Base-by-base conservation (phyloP, 345 rosid genomes). In the Populus euphratica region DNA sequence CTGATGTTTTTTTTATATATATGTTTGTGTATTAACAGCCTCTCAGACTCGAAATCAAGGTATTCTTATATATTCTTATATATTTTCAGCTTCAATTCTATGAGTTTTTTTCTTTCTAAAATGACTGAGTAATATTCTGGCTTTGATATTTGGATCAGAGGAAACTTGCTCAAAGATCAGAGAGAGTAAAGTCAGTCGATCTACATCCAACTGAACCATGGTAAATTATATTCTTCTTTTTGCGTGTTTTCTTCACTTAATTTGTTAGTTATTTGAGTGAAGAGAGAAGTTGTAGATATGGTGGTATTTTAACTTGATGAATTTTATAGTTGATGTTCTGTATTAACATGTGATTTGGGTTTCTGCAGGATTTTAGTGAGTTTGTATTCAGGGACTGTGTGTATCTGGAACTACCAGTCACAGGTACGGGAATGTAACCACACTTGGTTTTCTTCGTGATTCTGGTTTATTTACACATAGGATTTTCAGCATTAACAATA, bases 381-480 rank as follows among this genome's bases (percentile, higher is more conserved):
- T 78, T 56, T 87, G 78, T 87, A 87, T 67, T 86, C 90, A 3
- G 90, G 90, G 74, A 87, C 90, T 72, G 86, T 87, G 23, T 82
- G 88, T 59, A 87, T 87, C 66, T 87, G 88, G 88, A 80, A 87
- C 74, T 87, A 87, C 86, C 90, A 87, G 86, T 88, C 98, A 54
- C 99, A 93, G 97, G 99, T 96, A 87, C 44, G 84, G 72, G 38
- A 77, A 39, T 18, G 49, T 70, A 20, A 31, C 13, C 7, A 10
- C 69, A 33, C 39, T 67, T 49, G 38, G 5, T 67, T 29, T 21
- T 10, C 38, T 16, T 27, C n/a, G 33, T 17, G 39, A 18, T 65
- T 65, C 11, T 65, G 69, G 69, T 65, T 33, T 31, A 17, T 33
- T 65, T 33, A 59, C 64, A 23, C 23, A 3, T n/a, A 16, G 29